Percentiles rank a stretch among this genome's conserved stretches.
phyloP scores from a whole-genome alignment of 1,284 basidiomycete species.

The Cerrena zonata region DNA sequence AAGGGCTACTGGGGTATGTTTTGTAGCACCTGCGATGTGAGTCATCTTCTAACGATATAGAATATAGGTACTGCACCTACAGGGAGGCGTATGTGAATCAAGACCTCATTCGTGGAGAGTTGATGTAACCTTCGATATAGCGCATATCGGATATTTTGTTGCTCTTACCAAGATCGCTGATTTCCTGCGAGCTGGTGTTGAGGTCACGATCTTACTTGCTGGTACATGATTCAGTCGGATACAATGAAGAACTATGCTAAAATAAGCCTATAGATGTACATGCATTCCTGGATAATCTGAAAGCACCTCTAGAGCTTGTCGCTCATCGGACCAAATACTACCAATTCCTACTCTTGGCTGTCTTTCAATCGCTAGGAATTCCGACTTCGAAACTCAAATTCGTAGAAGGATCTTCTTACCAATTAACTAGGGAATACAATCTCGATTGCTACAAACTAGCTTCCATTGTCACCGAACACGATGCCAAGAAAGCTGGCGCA shows the following conservation, averaged over 20 bases:
- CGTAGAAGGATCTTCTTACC: constrained; percentile 87
- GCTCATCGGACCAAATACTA: constrained; percentile 89
- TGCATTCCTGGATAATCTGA: constrained; percentile 96
- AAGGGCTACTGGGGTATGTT: constrained; percentile 83
- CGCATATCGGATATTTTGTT: constrained; percentile 96
- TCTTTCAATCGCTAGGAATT: constrained; percentile 87
- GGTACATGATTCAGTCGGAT: constrained; percentile 37
- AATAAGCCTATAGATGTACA: constrained; percentile 68
- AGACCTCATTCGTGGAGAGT: not conserved
- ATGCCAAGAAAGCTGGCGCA: constrained; percentile 97
- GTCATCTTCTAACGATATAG: too few species aligned
- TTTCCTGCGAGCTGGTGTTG: constrained; percentile 87
- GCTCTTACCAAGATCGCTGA: constrained; percentile 94
- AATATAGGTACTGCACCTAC: constrained; percentile 90
- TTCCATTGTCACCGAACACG: constrained; percentile 88
- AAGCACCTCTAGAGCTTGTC: constrained; percentile 94
- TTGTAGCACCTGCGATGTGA: too few species aligned
- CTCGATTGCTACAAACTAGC: constrained; percentile 91
- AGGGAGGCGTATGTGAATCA: constrained; percentile 74
- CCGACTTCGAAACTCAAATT: constrained; percentile 82
- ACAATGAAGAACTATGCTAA: not conserved
- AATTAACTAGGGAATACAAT: constrained; percentile 87
- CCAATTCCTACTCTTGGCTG: constrained; percentile 72
- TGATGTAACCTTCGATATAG: constrained; percentile 36
- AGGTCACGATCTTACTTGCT: constrained; percentile 86